A percentile compares a stretch with the other conserved stretches of the same genome.
Conservation (phyloP, 1,284 basidiomycete genomes). For the Somion occarium region DNA sequence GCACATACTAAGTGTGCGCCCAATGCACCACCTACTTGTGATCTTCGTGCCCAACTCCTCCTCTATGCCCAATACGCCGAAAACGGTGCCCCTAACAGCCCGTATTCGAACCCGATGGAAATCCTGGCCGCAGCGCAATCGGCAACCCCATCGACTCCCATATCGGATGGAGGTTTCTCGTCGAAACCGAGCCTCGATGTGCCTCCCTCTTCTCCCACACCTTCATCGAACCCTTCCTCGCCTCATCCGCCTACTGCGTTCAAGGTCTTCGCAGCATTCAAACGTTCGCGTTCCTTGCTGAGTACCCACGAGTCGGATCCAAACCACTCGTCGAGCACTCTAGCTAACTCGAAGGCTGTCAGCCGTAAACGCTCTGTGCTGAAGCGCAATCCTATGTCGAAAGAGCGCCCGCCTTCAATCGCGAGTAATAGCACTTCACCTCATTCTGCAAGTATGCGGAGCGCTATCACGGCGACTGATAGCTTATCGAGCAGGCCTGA, state of each 20-base stretch:
- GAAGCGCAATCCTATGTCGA: slow-evolving; percentile 20
- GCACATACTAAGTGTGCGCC: slow-evolving; percentile 77
- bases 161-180: slow-evolving; percentile 49
- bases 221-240: slow-evolving; percentile 15
- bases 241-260: slow-evolving; percentile 51
- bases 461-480: slow-evolving; percentile 28
- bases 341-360: slow-evolving; percentile 13
- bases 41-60: slow-evolving; percentile 73
- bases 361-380: slow-evolving; percentile 29
- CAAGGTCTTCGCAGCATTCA: slow-evolving; percentile 62
- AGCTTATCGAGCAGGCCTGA: slow-evolving; percentile 26
- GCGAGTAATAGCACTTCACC: slow-evolving; percentile 30
- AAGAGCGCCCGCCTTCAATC: slow-evolving; percentile 29
- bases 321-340: slow-evolving; percentile 7
- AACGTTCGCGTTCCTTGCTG: slow-evolving; percentile 48
- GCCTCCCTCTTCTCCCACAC: slow-evolving; percentile 27
- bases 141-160: slow-evolving; percentile 33
- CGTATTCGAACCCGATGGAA: slow-evolving; percentile 49
- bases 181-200: slow-evolving; percentile 47
- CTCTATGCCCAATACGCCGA: slow-evolving; percentile 71
- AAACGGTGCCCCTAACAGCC: slow-evolving; percentile 48
- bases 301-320: slow-evolving; percentile 25
- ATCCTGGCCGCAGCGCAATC: slow-evolving; percentile 37
- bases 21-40: slow-evolving; percentile 77
- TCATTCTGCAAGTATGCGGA: slow-evolving; percentile 31